Evolutionary conservation across 2,329 filamentous ascomycete species (phyloP), one percentile per base, ranked within the genome.

Genomic region (Sclerotinia subarctica): DNA sequence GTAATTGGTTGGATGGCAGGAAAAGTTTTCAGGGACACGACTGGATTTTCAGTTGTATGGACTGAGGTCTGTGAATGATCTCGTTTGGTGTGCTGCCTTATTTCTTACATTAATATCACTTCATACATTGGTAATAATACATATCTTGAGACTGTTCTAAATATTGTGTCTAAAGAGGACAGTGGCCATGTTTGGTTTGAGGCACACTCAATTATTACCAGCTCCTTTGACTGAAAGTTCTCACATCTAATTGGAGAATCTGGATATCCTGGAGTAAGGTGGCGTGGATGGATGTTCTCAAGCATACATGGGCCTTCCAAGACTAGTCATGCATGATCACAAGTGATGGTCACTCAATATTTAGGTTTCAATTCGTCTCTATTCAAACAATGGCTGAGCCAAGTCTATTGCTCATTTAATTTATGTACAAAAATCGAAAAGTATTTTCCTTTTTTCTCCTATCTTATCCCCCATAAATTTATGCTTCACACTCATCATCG

Each of bases 401-500:
- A 38, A 58, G 17, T 21, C 42, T 57, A 47, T 38, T 35, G 32
- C 29, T 52, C 8, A 60, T 32, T 24, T 42, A 64, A 64, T 52
- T 44, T 66, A 66, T 49, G 6, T 62, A 49, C 64, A 66, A 60
- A 52, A 66, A 66, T 66, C 54, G 32, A 19, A 60, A 24, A 4
- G 49, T 13, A 38, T 38, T n/a, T 17, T n/a, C 63, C 17, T 6
- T 5, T n/a, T n/a, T n/a, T 24, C 0, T 15, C 15, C 24, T 10
- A 24, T 15, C 5, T 26, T 13, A 24, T 17, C n/a, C 5, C 24
- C 21, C n/a, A 29, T n/a, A 15, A 7, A 24, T 62, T 19, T 66
- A 66, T 42, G 64, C 64, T 0, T 66, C 54, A 19, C 64, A 66
- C 64, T 59, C 64, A 47, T 46, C 57, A 67, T 63, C 47, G 13